These are phyloP conservation scores for Mollisia scopiformis DNA, from an alignment of 2,329 filamentous ascomycete genomes.

Conservation along the genomic window DNA sequence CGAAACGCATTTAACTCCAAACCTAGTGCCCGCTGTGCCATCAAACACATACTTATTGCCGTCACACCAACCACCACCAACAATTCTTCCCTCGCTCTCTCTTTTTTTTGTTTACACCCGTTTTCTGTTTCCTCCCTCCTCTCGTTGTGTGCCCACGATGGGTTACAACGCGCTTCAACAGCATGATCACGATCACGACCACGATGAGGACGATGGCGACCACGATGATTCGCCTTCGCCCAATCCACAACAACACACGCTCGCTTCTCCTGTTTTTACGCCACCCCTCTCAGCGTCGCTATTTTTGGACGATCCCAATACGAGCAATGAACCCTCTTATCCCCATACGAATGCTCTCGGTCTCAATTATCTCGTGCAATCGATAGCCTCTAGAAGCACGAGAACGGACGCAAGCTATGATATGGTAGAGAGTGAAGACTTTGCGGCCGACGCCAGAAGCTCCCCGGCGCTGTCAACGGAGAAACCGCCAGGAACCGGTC, in stretches of 20 bases:
- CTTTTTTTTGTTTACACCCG: background rate
- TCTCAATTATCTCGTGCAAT: constrained; percentile 11
- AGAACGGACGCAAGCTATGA: constrained; percentile 12
- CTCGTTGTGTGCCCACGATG: constrained; percentile 10
- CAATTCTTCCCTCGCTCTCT: too few species aligned
- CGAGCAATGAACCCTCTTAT: background rate
- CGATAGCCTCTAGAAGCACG: constrained; percentile 9
- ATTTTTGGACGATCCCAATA: constrained; percentile 11
- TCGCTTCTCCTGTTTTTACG: constrained; percentile 6
- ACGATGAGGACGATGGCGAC: constrained; percentile 10
- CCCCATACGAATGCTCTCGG: background rate
- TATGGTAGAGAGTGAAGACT: constrained; percentile 12
- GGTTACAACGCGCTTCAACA: constrained; percentile 15
- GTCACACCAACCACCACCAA: background rate
- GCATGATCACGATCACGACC: constrained; percentile 10
- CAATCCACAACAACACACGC: background rate
- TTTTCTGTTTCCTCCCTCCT: too few species aligned
- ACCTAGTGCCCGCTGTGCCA: background rate
- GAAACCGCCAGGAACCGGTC: background rate
- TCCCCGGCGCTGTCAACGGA: background rate
- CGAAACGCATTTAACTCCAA: background rate
- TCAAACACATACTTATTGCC: background rate
- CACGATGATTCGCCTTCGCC: background rate
- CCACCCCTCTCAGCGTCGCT: background rate
- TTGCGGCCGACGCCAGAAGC: constrained; percentile 4